Percentiles rank a stretch among this genome's conserved stretches.
Conservation (phyloP, 75 land plant genomes). For the Pseudotsuga menziesii region DNA sequence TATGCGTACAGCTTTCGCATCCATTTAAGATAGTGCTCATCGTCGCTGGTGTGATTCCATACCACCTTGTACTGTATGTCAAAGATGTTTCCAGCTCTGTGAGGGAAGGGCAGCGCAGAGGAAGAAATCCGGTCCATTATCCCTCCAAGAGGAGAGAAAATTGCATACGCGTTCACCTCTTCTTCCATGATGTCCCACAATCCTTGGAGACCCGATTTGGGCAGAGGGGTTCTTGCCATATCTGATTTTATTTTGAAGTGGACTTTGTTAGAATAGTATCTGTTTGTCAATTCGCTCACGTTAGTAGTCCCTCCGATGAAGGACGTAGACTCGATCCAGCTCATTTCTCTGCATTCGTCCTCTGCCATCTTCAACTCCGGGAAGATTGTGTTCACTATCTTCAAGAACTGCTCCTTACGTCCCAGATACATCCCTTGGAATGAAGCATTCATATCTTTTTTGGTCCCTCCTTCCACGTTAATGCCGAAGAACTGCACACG, state of each 20-base stretch:
- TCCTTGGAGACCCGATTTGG: too few relatives aligned
- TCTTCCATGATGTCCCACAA: too few relatives aligned
- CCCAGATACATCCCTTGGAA: constrained; percentile 10
- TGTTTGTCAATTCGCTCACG: background rate
- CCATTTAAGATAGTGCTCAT: too few relatives aligned
- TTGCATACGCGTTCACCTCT: too few relatives aligned
- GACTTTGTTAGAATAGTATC: background rate
- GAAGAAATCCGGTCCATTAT: too few relatives aligned
- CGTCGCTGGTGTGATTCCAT: too few relatives aligned
- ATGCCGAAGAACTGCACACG: background rate
- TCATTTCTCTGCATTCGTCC: constrained; percentile 1
- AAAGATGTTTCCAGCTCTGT: too few relatives aligned
- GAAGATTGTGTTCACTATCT: background rate
- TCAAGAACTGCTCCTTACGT: background rate
- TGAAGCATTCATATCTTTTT: background rate
- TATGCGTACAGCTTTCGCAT: too few relatives aligned
- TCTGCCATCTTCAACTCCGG: constrained; percentile 7
- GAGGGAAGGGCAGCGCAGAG: too few relatives aligned
- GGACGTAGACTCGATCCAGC: constrained; percentile 4
- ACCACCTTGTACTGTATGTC: too few relatives aligned
- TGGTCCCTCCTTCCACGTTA: background rate
- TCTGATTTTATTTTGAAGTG: constrained; percentile 3
- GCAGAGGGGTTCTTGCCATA: background rate
- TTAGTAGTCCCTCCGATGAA: background rate
- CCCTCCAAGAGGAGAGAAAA: too few relatives aligned